Conservation (phyloP, 371 early-diverging fungal genomes). For the Mucor saturninus region DNA sequence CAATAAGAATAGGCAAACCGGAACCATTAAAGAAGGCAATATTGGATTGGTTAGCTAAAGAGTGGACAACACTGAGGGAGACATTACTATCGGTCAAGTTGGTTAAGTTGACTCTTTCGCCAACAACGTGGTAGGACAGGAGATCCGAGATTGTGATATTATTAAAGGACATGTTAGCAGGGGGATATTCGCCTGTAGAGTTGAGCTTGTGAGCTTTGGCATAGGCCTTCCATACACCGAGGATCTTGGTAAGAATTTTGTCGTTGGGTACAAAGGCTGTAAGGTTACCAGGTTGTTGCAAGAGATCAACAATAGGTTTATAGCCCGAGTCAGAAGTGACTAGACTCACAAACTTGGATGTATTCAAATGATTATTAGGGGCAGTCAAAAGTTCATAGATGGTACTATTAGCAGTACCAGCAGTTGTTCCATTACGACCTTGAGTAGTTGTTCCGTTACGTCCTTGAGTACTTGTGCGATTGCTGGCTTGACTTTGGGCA, state of each 20-base stretch:
- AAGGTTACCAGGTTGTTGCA: constrained; percentile 32
- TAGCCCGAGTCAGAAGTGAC: constrained; percentile 37
- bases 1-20: constrained; percentile 36
- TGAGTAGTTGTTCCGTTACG: too few species aligned
- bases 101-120: constrained; percentile 28
- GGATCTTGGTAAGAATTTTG: constrained; percentile 1
- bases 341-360: constrained; percentile 30
- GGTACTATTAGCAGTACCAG: constrained; percentile 12
- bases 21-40: constrained; percentile 16
- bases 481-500: constrained; percentile 8
- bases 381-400: constrained; percentile 33
- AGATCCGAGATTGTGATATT: constrained; percentile 33
- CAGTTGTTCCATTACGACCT: neutral
- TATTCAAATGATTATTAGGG: constrained; percentile 31
- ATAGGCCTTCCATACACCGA: constrained; percentile 2
- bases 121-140: constrained; percentile 39
- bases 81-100: constrained; percentile 9
- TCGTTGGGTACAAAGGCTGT: constrained; percentile 46
- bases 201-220: neutral
- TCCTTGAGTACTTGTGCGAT: neutral
- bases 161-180: constrained; percentile 20
- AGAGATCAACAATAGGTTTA: constrained; percentile 31
- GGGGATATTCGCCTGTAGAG: constrained; percentile 13
- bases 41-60: constrained; percentile 34
- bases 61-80: constrained; percentile 22